Conservation (phyloP, 1,139 yeast species). For the Eremothecium coryli region DNA sequence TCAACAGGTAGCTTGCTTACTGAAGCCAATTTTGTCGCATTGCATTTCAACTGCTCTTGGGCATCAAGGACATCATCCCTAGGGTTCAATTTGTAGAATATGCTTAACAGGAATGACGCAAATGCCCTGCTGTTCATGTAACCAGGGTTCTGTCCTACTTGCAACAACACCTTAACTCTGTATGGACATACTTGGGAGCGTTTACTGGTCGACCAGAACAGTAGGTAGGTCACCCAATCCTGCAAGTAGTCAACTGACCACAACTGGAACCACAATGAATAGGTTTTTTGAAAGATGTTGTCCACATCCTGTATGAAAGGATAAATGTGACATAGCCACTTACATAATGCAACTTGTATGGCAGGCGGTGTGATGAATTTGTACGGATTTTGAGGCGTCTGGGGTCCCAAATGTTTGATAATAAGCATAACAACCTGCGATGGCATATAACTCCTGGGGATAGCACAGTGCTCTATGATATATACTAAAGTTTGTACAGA, state of each 20-base stretch:
- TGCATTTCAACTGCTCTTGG: slow-evolving; percentile 14
- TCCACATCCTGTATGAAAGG: slow-evolving; percentile 26
- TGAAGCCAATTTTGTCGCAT: slow-evolving; percentile 13
- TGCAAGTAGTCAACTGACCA: slow-evolving; percentile 40
- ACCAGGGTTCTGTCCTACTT: slow-evolving; percentile 17
- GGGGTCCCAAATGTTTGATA: slow-evolving; percentile 29
- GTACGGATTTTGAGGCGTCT: slow-evolving; percentile 14
- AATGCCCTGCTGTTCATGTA: slow-evolving; percentile 17
- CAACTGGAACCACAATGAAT: slow-evolving; percentile 35
- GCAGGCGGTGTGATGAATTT: slow-evolving; percentile 14
- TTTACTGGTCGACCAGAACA: slow-evolving; percentile 33
- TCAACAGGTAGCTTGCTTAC: slow-evolving; percentile 17
- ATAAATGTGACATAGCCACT: slow-evolving; percentile 36
- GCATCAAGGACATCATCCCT: slow-evolving; percentile 9
- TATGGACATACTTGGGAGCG: slow-evolving; percentile 30
- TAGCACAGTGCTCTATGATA: slow-evolving; percentile 26
- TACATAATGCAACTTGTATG: slow-evolving; percentile 30
- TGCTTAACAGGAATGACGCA: slow-evolving; percentile 19
- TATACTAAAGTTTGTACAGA: slow-evolving; percentile 19
- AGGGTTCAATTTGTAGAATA: slow-evolving; percentile 15
- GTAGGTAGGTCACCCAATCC: slow-evolving; percentile 36
- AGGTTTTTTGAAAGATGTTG: slow-evolving; percentile 23
- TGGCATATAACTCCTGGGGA: slow-evolving; percentile 30
- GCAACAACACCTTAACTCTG: slow-evolving; percentile 18
- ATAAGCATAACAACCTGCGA: slow-evolving; percentile 25